Base-by-base conservation (phyloP, 441 rosid genomes). In the Viola pubescens region DNA sequence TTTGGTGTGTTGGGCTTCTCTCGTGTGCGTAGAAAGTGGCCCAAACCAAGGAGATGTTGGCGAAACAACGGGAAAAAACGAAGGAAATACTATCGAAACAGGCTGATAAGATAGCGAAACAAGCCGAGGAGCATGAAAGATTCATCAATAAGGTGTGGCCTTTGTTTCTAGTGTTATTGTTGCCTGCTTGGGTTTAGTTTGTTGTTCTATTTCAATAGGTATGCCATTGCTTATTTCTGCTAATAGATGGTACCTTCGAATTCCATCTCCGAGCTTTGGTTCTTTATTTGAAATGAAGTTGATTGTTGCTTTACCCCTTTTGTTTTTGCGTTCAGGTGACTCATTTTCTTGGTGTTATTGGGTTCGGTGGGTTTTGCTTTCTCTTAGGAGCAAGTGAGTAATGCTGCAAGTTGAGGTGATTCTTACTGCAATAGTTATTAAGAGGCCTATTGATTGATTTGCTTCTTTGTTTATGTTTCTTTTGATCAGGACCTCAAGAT, bases 361-460 rank as follows among this genome's bases (percentile, higher is more conserved):
- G 91, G 12, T 92, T 87, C 57, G 98, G 97, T 12, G 90, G 90
- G 6, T 84, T 92, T 74, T 92, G 94, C 79, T 92, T 85, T 71
- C 76, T 89, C 16, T 70, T 92, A 67, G 97, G 98, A 53, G 97
- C 98, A 46, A 87, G 96, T 92, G 67, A 84, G 95, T 84, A 13
- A 12, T 39, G 7, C 5, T 44, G 16, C 48, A 6, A 44, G 34
- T 26, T 26, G 45, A 59, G 37, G 41, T 69, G 48, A 39, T 73
- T 26, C 34, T 26, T 26, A 2, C 34, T 26, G 34, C 34, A 26
- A 26, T 1, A 26, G 3, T 26, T 26, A 0, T 26, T 26, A 1
- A 0, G 34, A 26, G 34, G 34, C 34, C 34, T 26, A 26, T 26
- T 26, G 51, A 61, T 57, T 50, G 40, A 44, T 12, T 70, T 46